phyloP scores from a whole-genome alignment of 2,329 filamentous ascomycete species.

The Aschersonia sp. region DNA sequence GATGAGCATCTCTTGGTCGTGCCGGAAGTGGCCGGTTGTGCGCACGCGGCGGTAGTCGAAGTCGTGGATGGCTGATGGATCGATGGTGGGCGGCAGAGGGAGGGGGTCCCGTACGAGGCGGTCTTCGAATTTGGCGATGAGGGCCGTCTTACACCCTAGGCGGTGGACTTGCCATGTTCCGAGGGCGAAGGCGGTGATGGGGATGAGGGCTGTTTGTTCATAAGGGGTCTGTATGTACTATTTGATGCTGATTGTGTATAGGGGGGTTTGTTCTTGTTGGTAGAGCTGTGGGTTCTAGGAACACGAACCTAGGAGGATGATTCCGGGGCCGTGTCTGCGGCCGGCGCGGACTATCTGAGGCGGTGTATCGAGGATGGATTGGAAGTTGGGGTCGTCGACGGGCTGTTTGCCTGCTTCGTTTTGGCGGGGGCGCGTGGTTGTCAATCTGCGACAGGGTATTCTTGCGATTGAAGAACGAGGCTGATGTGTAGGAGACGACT shows the following conservation, averaged over 20 bases:
- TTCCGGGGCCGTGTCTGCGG: conserved; percentile 60
- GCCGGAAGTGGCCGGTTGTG: conserved; percentile 58
- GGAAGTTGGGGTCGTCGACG: conserved; percentile 65
- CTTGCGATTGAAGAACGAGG: background rate
- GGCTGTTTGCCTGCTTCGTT: conserved; percentile 24
- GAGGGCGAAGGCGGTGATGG: conserved; percentile 76
- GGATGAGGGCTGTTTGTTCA: conserved; percentile 53
- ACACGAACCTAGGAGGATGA: conserved; percentile 56
- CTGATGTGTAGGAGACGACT: background rate
- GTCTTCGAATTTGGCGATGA: conserved; percentile 86
- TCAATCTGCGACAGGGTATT: background rate
- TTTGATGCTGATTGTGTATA: too few species aligned
- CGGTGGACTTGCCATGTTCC: conserved; percentile 94
- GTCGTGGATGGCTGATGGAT: conserved; percentile 66
- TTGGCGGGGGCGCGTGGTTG: conserved; percentile 1
- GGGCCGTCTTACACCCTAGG: conserved; percentile 82
- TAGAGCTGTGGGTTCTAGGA: too few species aligned
- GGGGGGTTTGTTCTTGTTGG: background rate
- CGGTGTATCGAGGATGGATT: conserved; percentile 77
- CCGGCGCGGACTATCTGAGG: conserved; percentile 64
- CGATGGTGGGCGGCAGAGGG: conserved; percentile 70
- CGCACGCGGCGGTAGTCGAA: conserved; percentile 86
- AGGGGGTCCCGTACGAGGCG: conserved; percentile 74
- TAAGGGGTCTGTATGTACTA: too few species aligned
- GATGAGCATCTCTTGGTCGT: conserved; percentile 93